A percentile compares a stretch with the other conserved stretches of the same genome.
Conservation (phyloP, 139 green algal genomes). For the Coelastrella sp. region DNA sequence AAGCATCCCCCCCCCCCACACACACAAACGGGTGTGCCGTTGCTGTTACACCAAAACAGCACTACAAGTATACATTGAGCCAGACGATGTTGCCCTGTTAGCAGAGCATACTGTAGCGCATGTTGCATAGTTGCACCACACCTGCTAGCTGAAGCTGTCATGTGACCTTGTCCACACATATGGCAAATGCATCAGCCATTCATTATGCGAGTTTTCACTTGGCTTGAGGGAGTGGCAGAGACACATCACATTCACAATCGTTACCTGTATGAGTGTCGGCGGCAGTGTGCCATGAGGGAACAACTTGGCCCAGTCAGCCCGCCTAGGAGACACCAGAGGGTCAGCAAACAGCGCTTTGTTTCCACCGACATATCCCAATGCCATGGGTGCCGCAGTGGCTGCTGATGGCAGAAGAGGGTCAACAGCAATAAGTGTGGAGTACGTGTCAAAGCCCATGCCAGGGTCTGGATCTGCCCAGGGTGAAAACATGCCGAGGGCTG, state of each 20-base stretch:
- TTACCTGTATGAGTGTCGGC: conserved; percentile 33
- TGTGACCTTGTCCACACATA: too few species aligned
- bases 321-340: conserved; percentile 12
- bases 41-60: too few species aligned
- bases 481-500: not conserved
- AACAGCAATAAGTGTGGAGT: not conserved
- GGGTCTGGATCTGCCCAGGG: not conserved
- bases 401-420: not conserved
- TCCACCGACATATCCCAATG: not conserved
- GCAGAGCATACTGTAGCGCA: too few species aligned
- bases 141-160: too few species aligned
- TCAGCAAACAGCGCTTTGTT: not conserved
- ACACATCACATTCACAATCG: not conserved
- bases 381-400: not conserved
- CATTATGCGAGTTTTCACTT: not conserved
- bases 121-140: too few species aligned
- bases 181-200: not conserved
- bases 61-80: too few species aligned
- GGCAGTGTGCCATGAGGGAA: not conserved
- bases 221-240: not conserved
- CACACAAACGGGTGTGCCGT: too few species aligned
- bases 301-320: not conserved
- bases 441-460: not conserved
- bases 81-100: too few species aligned
- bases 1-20: too few species aligned